Percentiles rank a stretch among this genome's conserved stretches.
These are phyloP conservation scores for Podospora appendiculata DNA, from an alignment of 495 filamentous ascomycete species.

Conservation along the genomic window DNA sequence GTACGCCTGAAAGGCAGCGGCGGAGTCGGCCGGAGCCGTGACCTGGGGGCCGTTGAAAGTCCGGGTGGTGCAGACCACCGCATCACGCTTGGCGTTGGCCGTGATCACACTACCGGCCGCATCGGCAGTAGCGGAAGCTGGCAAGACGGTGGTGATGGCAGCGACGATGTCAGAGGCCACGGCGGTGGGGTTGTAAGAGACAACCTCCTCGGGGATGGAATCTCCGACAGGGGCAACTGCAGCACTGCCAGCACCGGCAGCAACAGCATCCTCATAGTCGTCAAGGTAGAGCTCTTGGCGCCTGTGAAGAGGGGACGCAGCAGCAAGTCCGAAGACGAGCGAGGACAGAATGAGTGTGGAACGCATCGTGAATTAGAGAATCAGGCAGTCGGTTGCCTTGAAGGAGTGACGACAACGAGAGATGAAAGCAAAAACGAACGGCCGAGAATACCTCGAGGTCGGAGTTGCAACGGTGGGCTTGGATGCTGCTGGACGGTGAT, in stretches of 20 bases:
- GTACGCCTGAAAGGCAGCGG: slow-evolving; percentile 5
- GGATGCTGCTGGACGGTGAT: not conserved
- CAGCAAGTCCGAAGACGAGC: slow-evolving; percentile 4
- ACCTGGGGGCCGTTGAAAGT: slow-evolving; percentile 12
- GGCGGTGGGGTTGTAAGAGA: not conserved
- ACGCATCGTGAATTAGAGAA: slow-evolving; percentile 1
- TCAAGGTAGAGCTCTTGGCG: slow-evolving; percentile 4
- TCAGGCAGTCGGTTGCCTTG: not conserved
- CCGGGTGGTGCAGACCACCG: slow-evolving; percentile 6
- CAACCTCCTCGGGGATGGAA: not conserved
- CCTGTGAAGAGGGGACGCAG: slow-evolving; percentile 1
- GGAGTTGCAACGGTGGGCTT: not conserved
- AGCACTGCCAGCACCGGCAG: not conserved
- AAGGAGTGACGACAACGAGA: not conserved
- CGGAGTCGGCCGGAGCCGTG: not conserved
- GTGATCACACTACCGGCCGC: not conserved
- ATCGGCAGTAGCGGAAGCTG: not conserved
- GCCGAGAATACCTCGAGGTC: not conserved
- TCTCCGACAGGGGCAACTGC: not conserved
- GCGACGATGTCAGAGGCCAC: not conserved
- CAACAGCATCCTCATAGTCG: slow-evolving; percentile 1
- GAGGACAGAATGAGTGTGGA: slow-evolving; percentile 4
- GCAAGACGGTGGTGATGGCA: not conserved
- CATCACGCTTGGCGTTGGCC: slow-evolving; percentile 1
- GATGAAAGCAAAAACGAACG: not conserved